phyloP scores from a whole-genome alignment of 1,139 yeast species.

The Suhomyces yuchorum region DNA sequence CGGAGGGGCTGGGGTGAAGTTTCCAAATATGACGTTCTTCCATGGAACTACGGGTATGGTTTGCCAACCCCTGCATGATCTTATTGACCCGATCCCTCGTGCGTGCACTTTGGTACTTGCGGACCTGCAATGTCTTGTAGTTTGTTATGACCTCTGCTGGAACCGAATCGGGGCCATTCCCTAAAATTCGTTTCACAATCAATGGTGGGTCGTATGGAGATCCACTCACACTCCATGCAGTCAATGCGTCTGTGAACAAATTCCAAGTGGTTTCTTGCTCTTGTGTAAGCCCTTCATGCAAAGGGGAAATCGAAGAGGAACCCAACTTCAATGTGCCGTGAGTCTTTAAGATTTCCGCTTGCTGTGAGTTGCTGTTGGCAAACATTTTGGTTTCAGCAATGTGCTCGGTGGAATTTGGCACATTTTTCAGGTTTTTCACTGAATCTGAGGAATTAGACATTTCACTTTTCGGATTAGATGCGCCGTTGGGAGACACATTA shows the following conservation, averaged over 20 bases:
- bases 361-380: not conserved
- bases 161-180: not conserved
- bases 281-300: not conserved
- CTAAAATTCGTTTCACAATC: not conserved
- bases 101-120: constrained; percentile 16
- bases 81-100: constrained; percentile 18
- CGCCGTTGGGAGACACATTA: too few relatives aligned
- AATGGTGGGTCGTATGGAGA: not conserved
- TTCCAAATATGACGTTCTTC: constrained; percentile 17
- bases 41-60: constrained; percentile 22
- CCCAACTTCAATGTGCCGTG: not conserved
- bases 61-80: constrained; percentile 23
- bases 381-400: not conserved
- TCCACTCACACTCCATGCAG: not conserved
- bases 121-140: constrained; percentile 11
- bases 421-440: not conserved
- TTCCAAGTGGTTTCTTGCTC: constrained; percentile 9
- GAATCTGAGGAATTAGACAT: too few relatives aligned
- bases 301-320: not conserved
- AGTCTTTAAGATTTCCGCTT: not conserved
- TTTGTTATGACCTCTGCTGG: not conserved
- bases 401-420: not conserved
- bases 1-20: not conserved
- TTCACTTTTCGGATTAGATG: too few relatives aligned
- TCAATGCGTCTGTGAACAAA: not conserved